Evolutionary conservation across 148 eudicot genomes (phyloP).

Genomic region (Pouteria glomerata): DNA sequence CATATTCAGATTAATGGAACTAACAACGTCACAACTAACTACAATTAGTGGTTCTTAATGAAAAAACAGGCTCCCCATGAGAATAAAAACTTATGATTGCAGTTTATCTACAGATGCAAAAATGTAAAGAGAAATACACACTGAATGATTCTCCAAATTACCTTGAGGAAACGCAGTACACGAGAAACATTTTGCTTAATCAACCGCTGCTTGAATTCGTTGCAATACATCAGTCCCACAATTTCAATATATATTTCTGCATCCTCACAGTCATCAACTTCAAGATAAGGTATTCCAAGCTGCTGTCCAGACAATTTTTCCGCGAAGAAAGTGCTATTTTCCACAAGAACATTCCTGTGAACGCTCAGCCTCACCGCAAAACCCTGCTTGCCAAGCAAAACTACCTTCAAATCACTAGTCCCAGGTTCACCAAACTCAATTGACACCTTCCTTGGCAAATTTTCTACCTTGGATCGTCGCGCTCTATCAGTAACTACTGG

Average conservation of each 20-base stretch:
- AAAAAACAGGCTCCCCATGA: too few species aligned
- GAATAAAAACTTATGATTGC: too few species aligned
- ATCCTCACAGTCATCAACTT: constrained; percentile 80
- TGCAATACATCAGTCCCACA: constrained; percentile 80
- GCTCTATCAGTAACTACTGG: constrained; percentile 26
- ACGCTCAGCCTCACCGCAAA: constrained; percentile 79
- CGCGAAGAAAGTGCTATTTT: constrained; percentile 53
- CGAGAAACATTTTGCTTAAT: constrained; percentile 82
- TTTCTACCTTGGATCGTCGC: constrained; percentile 38
- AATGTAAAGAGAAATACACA: too few species aligned
- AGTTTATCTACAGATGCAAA: too few species aligned
- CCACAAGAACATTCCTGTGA: constrained; percentile 52
- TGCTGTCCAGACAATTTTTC: constrained; percentile 42
- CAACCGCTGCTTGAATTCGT: constrained; percentile 70
- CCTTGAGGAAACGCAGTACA: constrained; percentile 79
- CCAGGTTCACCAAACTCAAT: constrained; percentile 88
- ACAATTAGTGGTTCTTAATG: too few species aligned
- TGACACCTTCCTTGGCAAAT: constrained; percentile 65
- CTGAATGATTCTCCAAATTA: too few species aligned
- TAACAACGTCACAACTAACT: background rate
- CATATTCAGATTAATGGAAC: background rate
- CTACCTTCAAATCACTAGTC: constrained; percentile 69
- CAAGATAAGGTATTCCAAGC: constrained; percentile 36
- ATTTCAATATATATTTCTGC: constrained; percentile 78
- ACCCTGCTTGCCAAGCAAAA: constrained; percentile 69